Conservation (phyloP, 1,284 basidiomycete genomes). For the Apiotrichum akiyoshidainum region DNA sequence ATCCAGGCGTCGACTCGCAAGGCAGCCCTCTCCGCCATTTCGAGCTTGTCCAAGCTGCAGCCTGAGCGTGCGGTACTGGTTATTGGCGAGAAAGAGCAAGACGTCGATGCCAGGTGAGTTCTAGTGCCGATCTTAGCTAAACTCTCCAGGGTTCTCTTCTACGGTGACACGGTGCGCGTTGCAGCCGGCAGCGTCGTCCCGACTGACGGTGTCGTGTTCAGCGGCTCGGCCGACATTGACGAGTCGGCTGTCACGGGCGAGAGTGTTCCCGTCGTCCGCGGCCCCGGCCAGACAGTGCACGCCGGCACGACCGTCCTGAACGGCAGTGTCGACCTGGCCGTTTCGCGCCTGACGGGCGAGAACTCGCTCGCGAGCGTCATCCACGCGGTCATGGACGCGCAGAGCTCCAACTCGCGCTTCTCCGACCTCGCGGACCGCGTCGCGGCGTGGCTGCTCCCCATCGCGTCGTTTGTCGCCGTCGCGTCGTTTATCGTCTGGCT, state of each 20-base stretch:
- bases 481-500: slow-evolving; percentile 52
- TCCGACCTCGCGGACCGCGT: slow-evolving; percentile 25
- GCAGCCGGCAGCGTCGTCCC: slow-evolving; percentile 49
- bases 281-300: slow-evolving; percentile 45
- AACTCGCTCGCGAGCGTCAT: slow-evolving; percentile 54
- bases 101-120: slow-evolving; percentile 22
- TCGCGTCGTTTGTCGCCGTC: slow-evolving; percentile 15
- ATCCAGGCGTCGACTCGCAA: slow-evolving; percentile 53
- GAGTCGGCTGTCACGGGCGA: slow-evolving; percentile 57
- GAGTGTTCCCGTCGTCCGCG: slow-evolving; percentile 52
- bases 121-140: too few relatives aligned
- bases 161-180: slow-evolving; percentile 52
- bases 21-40: slow-evolving; percentile 45
- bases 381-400: slow-evolving; percentile 44
- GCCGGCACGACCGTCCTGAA: slow-evolving; percentile 53
- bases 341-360: slow-evolving; percentile 51
- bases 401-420: slow-evolving; percentile 17
- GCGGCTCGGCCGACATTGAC: slow-evolving; percentile 52
- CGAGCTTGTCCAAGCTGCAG: slow-evolving; percentile 45
- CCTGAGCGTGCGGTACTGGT: slow-evolving; percentile 46
- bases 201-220: slow-evolving; percentile 53
- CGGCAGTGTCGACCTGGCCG: slow-evolving; percentile 50
- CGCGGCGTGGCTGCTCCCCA: slow-evolving; percentile 20
- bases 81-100: slow-evolving; percentile 25
- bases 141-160: slow-evolving; percentile 42